Evolutionary conservation across 2,329 filamentous ascomycete genomes (phyloP), one percentile per base, ranked within the genome.

Genomic region (Zymoseptoria tritici): DNA sequence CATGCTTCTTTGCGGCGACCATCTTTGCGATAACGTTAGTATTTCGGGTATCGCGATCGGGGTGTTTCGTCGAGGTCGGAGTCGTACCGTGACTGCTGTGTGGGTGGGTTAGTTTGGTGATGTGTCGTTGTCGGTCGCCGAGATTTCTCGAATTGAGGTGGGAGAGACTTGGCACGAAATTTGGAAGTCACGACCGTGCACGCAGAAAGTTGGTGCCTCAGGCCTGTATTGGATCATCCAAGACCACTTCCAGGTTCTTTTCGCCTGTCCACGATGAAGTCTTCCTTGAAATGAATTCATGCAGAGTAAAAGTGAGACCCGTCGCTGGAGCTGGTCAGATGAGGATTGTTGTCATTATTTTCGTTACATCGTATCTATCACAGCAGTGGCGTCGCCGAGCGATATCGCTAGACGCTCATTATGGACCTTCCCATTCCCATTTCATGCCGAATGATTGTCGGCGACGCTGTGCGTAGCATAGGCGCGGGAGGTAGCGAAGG

Each of bases 1-100:
- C 87, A 83, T 97, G 94, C 86, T 96, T 95, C 90, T 95, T 96
- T 82, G 93, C 90, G 88, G 92, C 86, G 85, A 93, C 91, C 94
- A 97, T 97, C 92, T 93, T 69, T 61, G 60, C 52, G 52, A 54
- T 36, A 46, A 42, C 3, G 16, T 60, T 51, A 58, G 54, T 36
- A 53, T 56, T 19, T 52, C 31, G 56, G 31, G 16, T 51, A 46
- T 46, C 36, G 36, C 13, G 16, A 46, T 22, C 16, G 36, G 49
- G 36, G 56, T 8, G 20, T 42, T 54, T 49, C 22, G 52, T 56
- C 36, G 58, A 56, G 50, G 62, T 46, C 36, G 36, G 36, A 22
- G 20, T 21, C 56, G 57, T 64, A 65, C 63, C 63, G 55, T 63
- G 59, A 64, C 58, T 65, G 63, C 59, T 65, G 63, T 59, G 52